These are phyloP conservation scores for Ceratocystis alfenasii DNA, from an alignment of 2,329 filamentous ascomycete genomes.

Conservation along the genomic window DNA sequence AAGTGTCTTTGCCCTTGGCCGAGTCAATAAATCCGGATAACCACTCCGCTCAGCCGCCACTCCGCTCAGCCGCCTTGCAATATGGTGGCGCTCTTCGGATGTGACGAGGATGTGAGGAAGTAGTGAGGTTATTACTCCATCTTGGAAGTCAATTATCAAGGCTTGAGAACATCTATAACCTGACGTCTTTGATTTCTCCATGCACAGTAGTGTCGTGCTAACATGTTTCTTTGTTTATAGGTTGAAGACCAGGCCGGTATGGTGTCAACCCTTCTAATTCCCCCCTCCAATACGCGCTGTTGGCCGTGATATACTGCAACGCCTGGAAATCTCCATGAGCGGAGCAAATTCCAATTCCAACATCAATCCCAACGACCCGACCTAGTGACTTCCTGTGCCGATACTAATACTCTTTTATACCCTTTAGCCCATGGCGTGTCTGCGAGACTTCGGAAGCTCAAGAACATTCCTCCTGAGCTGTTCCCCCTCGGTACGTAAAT, in stretches of 20 bases:
- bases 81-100: not conserved
- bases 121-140: slow-evolving; percentile 12
- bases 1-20: slow-evolving; percentile 32
- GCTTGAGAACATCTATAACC: not conserved
- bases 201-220: slow-evolving; percentile 22
- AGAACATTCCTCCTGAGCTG: slow-evolving; percentile 86
- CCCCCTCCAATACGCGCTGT: not conserved
- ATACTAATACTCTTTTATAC: slow-evolving; percentile 1
- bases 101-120: slow-evolving; percentile 17
- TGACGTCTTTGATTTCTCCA: not conserved
- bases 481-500: slow-evolving; percentile 66
- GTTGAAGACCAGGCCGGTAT: slow-evolving; percentile 57
- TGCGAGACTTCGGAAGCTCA: slow-evolving; percentile 81
- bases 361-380: not conserved
- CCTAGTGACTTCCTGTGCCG: not conserved
- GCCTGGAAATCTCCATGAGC: not conserved
- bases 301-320: not conserved
- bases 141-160: not conserved
- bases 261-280: slow-evolving; percentile 29
- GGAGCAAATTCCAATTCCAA: not conserved
- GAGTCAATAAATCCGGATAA: not conserved
- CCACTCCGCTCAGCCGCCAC: not conserved
- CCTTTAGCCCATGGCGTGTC: slow-evolving; percentile 81
- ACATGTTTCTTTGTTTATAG: slow-evolving; percentile 32
- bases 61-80: slow-evolving; percentile 4